These are phyloP conservation scores for Globisporangium apiculatum DNA, from an alignment of 352 stramenopile species.

Conservation along the genomic window DNA sequence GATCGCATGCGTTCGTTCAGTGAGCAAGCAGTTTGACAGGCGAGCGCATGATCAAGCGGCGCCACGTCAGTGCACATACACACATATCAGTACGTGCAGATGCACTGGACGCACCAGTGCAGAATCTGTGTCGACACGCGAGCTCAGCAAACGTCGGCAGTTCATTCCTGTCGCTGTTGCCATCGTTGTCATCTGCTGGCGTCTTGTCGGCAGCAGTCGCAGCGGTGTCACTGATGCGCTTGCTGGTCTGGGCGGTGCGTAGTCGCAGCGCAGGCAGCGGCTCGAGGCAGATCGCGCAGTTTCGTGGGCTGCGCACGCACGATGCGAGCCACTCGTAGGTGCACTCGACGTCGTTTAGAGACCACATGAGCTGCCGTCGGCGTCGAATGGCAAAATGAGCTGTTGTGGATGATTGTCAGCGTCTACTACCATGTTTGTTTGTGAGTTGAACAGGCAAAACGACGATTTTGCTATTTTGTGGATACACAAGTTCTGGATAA, in stretches of 20 bases:
- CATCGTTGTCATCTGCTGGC: neutral
- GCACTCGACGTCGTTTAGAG: constrained; percentile 17
- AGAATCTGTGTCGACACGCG: constrained; percentile 55
- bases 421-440: constrained; percentile 8
- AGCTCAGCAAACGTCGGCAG: constrained; percentile 31
- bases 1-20: neutral
- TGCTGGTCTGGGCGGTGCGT: constrained; percentile 3
- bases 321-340: constrained; percentile 41
- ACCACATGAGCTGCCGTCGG: neutral
- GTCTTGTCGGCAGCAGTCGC: no score
- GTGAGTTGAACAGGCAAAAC: no score
- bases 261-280: constrained; percentile 33
- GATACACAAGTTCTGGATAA: no score
- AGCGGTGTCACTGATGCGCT: neutral
- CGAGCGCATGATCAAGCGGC: neutral
- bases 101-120: constrained; percentile 18
- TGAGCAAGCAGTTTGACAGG: neutral
- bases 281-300: constrained; percentile 60
- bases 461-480: no score
- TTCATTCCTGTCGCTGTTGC: constrained; percentile 9
- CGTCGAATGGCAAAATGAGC: neutral
- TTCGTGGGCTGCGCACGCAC: constrained; percentile 25
- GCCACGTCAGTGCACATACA: neutral
- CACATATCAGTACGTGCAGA: neutral
- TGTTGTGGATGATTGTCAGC: constrained; percentile 10